Evolutionary conservation across 2,329 filamentous ascomycete species (phyloP).

Genomic region (Knufia fluminis): DNA sequence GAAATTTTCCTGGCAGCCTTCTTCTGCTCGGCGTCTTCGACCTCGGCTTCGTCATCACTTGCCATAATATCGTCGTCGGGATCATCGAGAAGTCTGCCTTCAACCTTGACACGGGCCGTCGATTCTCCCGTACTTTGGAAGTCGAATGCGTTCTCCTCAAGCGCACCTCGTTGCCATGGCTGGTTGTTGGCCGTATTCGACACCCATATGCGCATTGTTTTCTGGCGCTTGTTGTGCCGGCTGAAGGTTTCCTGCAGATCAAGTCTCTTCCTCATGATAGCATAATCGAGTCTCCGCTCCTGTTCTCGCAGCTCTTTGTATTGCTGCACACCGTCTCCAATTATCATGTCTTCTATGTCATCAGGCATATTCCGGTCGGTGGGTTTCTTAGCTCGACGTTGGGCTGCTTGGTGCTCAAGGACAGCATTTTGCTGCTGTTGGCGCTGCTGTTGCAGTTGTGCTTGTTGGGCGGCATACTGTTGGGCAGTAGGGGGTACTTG

Average conservation of each 20-base stretch:
- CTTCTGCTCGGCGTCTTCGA: constrained; percentile 36
- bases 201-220: constrained; percentile 85
- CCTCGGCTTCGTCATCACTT: constrained; percentile 39
- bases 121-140: constrained; percentile 69
- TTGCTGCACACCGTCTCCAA: constrained; percentile 70
- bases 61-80: constrained; percentile 46
- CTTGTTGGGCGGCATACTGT: constrained; percentile 17
- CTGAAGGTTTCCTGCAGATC: constrained; percentile 78
- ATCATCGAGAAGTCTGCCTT: constrained; percentile 72
- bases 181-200: constrained; percentile 92
- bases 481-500: constrained; percentile 14
- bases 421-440: constrained; percentile 21
- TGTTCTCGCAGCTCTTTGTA: constrained; percentile 79
- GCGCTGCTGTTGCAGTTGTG: constrained; percentile 20
- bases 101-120: constrained; percentile 83
- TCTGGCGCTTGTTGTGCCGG: constrained; percentile 66
- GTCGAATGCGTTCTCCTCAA: constrained; percentile 68
- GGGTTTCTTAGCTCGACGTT: constrained; percentile 76
- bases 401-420: constrained; percentile 39
- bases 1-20: constrained; percentile 46
- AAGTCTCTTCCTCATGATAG: constrained; percentile 86
- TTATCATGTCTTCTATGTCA: constrained; percentile 70
- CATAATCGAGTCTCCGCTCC: constrained; percentile 80
- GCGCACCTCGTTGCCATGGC: constrained; percentile 69
- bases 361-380: constrained; percentile 94